Conservation (phyloP, 805 yeast species). For the Saccharomycopsis vini region DNA sequence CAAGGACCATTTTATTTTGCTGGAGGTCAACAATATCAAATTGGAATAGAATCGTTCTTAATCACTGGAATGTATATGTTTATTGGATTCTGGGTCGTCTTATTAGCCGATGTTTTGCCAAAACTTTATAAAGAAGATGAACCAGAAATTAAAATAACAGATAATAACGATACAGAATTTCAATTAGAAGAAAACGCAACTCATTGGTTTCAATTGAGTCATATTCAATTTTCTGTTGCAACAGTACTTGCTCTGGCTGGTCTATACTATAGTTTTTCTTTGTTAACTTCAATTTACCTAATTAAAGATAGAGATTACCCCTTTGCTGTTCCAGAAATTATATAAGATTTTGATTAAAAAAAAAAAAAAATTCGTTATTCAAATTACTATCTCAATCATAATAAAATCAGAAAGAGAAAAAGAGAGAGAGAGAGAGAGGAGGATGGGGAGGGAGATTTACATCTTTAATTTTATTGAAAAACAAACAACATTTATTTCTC, state of each 20-base stretch:
- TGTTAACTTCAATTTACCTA: slow-evolving; percentile 35
- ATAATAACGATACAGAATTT: slow-evolving; percentile 2
- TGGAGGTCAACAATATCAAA: slow-evolving; percentile 60
- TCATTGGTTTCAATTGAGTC: slow-evolving; percentile 2
- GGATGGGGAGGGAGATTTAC: background rate
- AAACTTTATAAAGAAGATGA: slow-evolving; percentile 1
- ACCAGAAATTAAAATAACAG: background rate
- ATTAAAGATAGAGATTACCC: slow-evolving; percentile 44
- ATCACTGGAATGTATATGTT: slow-evolving; percentile 42
- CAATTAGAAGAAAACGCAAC: slow-evolving; percentile 1
- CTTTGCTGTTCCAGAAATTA: slow-evolving; percentile 23
- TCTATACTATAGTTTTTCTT: slow-evolving; percentile 31
- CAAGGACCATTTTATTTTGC: slow-evolving; percentile 45
- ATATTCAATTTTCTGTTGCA: slow-evolving; percentile 4
- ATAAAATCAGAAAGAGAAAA: background rate
- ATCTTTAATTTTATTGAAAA: background rate
- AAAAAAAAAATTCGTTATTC: background rate
- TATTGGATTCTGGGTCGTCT: slow-evolving; percentile 34
- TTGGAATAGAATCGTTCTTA: slow-evolving; percentile 57
- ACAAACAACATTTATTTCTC: too few species aligned
- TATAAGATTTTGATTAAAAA: background rate
- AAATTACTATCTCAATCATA: too few species aligned
- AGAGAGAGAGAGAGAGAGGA: background rate
- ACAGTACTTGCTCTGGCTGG: slow-evolving; percentile 25
- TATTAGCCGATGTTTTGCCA: slow-evolving; percentile 28